Evolutionary conservation across 2,329 filamentous ascomycete species (phyloP).

Genomic region (Diaporthe ampelina): DNA sequence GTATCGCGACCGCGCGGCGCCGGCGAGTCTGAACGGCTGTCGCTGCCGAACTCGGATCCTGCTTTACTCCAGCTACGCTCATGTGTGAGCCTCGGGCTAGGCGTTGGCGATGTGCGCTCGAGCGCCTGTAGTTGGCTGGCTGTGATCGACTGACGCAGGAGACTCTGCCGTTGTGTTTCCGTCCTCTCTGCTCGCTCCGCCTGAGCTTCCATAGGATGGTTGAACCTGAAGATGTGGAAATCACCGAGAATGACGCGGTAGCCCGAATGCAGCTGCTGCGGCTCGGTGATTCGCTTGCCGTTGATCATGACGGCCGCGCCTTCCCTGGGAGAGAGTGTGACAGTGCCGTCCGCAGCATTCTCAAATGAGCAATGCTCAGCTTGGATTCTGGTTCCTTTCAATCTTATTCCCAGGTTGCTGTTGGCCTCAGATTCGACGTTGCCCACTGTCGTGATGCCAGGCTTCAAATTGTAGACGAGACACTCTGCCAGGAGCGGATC

Average conservation of each 20-base stretch:
- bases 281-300: constrained; percentile 87
- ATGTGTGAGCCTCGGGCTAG: constrained; percentile 73
- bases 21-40: constrained; percentile 85
- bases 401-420: constrained; percentile 85
- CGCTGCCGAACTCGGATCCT: constrained; percentile 82
- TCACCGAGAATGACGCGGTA: constrained; percentile 96
- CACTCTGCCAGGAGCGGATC: constrained; percentile 95
- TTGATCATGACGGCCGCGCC: constrained; percentile 99
- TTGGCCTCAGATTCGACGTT: constrained; percentile 91
- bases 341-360: constrained; percentile 83
- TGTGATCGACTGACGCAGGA: constrained; percentile 85
- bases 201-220: constrained; percentile 94
- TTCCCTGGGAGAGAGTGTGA: constrained; percentile 90
- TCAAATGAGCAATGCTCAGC: constrained; percentile 95
- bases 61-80: constrained; percentile 85
- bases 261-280: constrained; percentile 88
- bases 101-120: constrained; percentile 68
- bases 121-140: constrained; percentile 73
- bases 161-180: constrained; percentile 76
- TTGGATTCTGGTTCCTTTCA: constrained; percentile 94
- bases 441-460: constrained; percentile 92
- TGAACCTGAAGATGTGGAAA: constrained; percentile 99
- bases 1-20: constrained; percentile 82
- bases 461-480: constrained; percentile 97
- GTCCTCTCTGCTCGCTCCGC: constrained; percentile 84